Percentiles rank a stretch among this genome's conserved stretches.
Conservation (phyloP, 495 filamentous ascomycete species). For the Sordaria brevicollis region DNA sequence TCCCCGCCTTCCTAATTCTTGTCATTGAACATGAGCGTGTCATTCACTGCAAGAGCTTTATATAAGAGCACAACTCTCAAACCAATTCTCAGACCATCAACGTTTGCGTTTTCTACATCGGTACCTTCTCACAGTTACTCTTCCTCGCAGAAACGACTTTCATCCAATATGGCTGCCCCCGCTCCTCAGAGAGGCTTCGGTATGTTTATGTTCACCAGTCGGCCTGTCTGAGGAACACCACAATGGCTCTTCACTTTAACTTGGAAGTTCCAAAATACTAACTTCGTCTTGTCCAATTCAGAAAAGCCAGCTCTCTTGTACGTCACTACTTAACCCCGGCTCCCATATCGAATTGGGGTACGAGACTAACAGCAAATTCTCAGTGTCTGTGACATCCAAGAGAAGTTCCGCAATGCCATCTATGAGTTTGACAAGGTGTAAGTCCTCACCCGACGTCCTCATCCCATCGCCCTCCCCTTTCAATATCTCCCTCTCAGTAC, state of each 20-base stretch:
- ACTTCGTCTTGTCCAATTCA: conserved; percentile 12
- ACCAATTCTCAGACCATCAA: not conserved
- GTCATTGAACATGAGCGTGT: not conserved
- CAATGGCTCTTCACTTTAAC: not conserved
- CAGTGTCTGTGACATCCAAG: conserved; percentile 93
- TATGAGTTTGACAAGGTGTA: conserved; percentile 75
- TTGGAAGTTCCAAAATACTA: not conserved
- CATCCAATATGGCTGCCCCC: conserved; percentile 16
- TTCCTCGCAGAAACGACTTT: not conserved
- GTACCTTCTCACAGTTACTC: not conserved
- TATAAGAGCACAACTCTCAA: not conserved
- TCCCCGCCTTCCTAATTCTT: not conserved
- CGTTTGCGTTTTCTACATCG: not conserved
- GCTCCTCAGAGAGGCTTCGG: conserved; percentile 28
- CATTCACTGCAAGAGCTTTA: not conserved
- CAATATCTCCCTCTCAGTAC: not conserved
- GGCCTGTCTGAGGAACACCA: not conserved
- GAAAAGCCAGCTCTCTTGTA: conserved; percentile 65
- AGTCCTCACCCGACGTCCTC: conserved; percentile 13
- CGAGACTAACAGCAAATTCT: too few relatives aligned
- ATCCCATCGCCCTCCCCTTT: not conserved
- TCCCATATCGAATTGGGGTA: not conserved
- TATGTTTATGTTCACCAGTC: conserved; percentile 15
- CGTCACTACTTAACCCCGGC: conserved; percentile 5
- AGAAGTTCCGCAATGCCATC: conserved; percentile 77